These are phyloP conservation scores for Heterobasidion occidentale DNA, from an alignment of 1,284 basidiomycete genomes.

Conservation along the genomic window DNA sequence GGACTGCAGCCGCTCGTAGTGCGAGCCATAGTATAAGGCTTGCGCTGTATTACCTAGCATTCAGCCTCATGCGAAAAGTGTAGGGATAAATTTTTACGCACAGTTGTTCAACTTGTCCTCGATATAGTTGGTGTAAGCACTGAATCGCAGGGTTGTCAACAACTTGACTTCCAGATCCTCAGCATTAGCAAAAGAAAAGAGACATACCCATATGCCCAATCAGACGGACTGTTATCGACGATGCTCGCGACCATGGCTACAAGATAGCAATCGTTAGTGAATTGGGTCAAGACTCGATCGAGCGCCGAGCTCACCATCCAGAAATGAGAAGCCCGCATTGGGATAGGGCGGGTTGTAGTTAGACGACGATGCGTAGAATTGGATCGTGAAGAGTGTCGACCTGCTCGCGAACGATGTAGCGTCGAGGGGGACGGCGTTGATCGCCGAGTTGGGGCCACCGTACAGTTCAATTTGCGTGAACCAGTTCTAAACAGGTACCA, in stretches of 20 bases:
- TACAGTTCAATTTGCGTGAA: background rate
- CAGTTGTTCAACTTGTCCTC: background rate
- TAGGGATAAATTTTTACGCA: background rate
- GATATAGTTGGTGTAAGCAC: background rate
- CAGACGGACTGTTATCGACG: background rate
- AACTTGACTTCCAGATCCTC: background rate
- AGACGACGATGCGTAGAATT: background rate
- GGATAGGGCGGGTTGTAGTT: background rate
- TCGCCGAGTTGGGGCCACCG: background rate
- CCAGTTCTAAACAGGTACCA: background rate
- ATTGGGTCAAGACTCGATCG: no score
- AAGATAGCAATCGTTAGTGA: no score
- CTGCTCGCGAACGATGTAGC: background rate
- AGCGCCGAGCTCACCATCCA: background rate
- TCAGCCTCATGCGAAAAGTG: background rate
- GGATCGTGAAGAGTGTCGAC: background rate
- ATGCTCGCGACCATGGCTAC: background rate
- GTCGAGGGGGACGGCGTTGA: background rate
- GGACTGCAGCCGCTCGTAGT: background rate
- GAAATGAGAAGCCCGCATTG: background rate
- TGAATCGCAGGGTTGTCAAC: background rate
- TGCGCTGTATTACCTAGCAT: background rate
- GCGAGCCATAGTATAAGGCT: background rate
- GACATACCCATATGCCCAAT: background rate
- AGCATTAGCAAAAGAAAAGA: background rate